Conservation (phyloP, 2,329 filamentous ascomycete species). For the Teratosphaeria destructans region DNA sequence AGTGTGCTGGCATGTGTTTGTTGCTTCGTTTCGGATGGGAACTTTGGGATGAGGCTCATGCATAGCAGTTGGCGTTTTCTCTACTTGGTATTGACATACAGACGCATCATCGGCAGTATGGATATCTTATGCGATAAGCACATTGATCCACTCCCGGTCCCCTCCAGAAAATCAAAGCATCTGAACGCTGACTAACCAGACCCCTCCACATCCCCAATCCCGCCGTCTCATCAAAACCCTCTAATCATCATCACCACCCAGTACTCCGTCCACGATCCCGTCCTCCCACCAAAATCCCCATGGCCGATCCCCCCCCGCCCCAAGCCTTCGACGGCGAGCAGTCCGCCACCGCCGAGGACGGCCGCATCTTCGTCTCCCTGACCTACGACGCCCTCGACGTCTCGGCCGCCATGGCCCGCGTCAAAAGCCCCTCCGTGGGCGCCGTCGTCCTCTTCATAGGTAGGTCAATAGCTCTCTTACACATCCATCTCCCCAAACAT, state of each 20-base stretch:
- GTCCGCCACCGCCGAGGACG: slow-evolving; percentile 29
- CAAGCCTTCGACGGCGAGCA: slow-evolving; percentile 18
- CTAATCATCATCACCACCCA: not conserved
- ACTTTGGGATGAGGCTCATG: no score
- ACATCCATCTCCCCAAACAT: not conserved
- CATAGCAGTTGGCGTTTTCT: no score
- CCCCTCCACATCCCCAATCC: not conserved
- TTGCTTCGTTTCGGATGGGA: not conserved
- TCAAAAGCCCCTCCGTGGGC: slow-evolving; percentile 63
- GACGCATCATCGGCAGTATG: no score
- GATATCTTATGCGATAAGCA: no score
- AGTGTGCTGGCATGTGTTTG: not conserved
- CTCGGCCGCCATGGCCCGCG: slow-evolving; percentile 49
- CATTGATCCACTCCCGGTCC: no score
- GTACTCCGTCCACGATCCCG: not conserved
- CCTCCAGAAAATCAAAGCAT: no score
- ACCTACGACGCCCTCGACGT: slow-evolving; percentile 53
- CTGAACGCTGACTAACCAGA: not conserved
- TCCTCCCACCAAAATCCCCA: not conserved
- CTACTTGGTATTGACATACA: no score
- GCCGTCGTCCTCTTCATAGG: slow-evolving; percentile 70
- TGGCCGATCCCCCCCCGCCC: not conserved
- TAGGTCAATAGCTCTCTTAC: slow-evolving; percentile 21
- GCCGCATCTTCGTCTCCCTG: slow-evolving; percentile 54
- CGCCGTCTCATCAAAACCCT: not conserved